Base-by-base conservation (phyloP, 2,329 filamentous ascomycete species). In the Aspergillus sergii region DNA sequence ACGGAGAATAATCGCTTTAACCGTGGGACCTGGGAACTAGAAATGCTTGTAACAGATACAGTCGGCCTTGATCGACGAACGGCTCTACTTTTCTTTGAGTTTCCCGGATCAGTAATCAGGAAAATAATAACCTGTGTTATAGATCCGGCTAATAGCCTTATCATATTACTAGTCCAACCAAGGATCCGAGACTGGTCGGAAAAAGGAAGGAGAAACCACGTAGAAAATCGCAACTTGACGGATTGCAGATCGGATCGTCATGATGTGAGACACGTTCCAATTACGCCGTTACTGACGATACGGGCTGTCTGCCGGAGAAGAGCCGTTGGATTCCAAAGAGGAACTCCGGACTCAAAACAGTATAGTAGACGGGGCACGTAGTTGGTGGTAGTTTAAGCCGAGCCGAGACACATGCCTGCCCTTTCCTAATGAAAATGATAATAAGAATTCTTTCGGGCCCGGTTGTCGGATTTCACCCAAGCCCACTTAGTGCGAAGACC, bases 201-300 rank as follows among this genome's bases (percentile, higher is more conserved):
- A 54, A 54, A 54, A 54, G 51, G 30, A 54, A 54, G 51, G 51
- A 55, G 51, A 55, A 55, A 55, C 51, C 28, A 55, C 32, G 51
- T 55, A 39, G 34, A 55, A 50, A 55, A 55, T 55, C n/a, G 51
- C 9, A 34, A 39, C 21, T 28, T 39, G 51, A 39, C 51, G 30
- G 51, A 39, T 36, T 58, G 56, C 56, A 58, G 56, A 58, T 58
- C 56, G 3, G 56, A 58, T 58, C 56, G 56, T 48, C 56, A 16
- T n/a, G 48, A 58, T 36, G 45, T 58, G 41, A 58, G 56, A 58
- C 56, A 58, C 30, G 12, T 21, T 36, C n/a, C 16, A 53, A 21
- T 55, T 55, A 39, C 51, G 36, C 51, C 34, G 51, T 55, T 55
- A 39, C n/a, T 36, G 30, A 55, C 51, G 51, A 55, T 55, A 55